These are phyloP conservation scores for Lactarius trivialis DNA, from an alignment of 768 basidiomycete genomes.

Conservation along the genomic window DNA sequence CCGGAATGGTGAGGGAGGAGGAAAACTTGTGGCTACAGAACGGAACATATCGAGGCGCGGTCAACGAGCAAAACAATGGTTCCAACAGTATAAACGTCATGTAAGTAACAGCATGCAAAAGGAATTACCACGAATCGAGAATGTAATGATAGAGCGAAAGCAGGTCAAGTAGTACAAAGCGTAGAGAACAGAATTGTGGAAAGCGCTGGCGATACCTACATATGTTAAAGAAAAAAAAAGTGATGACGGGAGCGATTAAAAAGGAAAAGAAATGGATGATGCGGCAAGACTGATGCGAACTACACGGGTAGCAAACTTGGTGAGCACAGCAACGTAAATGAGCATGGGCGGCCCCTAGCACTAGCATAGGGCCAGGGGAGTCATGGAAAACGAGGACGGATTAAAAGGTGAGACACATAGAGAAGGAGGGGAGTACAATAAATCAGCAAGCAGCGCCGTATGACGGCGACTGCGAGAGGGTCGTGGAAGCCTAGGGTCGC, in stretches of 20 bases:
- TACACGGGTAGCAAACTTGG: slow-evolving; percentile 20
- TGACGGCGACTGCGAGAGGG: slow-evolving; percentile 7
- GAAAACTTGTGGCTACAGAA: background rate
- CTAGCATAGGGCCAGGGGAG: background rate
- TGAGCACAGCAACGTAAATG: slow-evolving; percentile 19
- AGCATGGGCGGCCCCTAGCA: slow-evolving; percentile 13
- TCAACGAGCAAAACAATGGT: background rate
- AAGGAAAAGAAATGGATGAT: slow-evolving; percentile 12
- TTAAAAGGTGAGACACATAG: slow-evolving; percentile 6
- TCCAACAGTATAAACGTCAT: background rate
- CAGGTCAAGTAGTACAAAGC: slow-evolving; percentile 12
- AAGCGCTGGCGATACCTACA: slow-evolving; percentile 16
- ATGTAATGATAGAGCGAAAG: background rate
- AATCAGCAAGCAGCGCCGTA: slow-evolving; percentile 4
- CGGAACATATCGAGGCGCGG: background rate
- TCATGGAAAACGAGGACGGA: slow-evolving; percentile 8
- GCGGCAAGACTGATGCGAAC: slow-evolving; percentile 20
- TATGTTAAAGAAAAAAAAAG: slow-evolving; percentile 4
- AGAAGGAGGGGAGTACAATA: slow-evolving; percentile 7
- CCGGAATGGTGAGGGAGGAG: background rate
- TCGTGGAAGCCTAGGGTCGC: slow-evolving; percentile 17
- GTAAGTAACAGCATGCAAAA: slow-evolving; percentile 6
- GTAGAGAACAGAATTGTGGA: slow-evolving; percentile 7
- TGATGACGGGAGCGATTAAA: slow-evolving; percentile 11
- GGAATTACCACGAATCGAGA: slow-evolving; percentile 12